These are phyloP conservation scores for Mikania micrantha DNA, from an alignment of 129 eudicot genomes.

Conservation along the genomic window DNA sequence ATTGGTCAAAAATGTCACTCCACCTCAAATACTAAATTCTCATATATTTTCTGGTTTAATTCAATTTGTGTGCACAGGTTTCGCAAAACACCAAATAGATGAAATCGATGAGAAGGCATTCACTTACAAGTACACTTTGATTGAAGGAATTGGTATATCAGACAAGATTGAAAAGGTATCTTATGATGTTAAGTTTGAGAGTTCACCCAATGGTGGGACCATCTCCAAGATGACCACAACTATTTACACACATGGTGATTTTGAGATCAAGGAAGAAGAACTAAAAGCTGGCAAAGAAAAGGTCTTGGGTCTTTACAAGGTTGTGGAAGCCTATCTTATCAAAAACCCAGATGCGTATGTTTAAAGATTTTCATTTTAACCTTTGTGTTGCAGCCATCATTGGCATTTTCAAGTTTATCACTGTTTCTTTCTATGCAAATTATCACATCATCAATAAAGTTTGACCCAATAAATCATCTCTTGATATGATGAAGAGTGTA, in stretches of 20 bases:
- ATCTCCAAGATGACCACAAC: neutral
- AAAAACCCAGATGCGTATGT: constrained; percentile 33
- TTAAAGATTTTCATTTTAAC: constrained; percentile 1
- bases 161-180: neutral
- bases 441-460: too few relatives aligned
- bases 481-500: too few relatives aligned
- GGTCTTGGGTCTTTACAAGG: constrained; percentile 29
- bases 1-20: too few relatives aligned
- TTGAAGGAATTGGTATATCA: neutral
- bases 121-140: neutral
- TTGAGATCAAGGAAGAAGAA: constrained; percentile 1
- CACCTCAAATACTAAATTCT: neutral
- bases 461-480: too few relatives aligned
- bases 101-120: neutral
- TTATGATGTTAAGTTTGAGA: neutral
- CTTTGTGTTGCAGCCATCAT: neutral
- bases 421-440: too few relatives aligned
- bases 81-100: neutral
- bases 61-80: neutral
- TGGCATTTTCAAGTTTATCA: too few relatives aligned
- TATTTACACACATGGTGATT: neutral
- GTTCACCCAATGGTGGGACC: neutral
- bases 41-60: neutral
- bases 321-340: constrained; percentile 35
- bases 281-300: constrained; percentile 20